Base-by-base conservation (phyloP, 2,329 filamentous ascomycete species). In the Epicoccum sorghinum region DNA sequence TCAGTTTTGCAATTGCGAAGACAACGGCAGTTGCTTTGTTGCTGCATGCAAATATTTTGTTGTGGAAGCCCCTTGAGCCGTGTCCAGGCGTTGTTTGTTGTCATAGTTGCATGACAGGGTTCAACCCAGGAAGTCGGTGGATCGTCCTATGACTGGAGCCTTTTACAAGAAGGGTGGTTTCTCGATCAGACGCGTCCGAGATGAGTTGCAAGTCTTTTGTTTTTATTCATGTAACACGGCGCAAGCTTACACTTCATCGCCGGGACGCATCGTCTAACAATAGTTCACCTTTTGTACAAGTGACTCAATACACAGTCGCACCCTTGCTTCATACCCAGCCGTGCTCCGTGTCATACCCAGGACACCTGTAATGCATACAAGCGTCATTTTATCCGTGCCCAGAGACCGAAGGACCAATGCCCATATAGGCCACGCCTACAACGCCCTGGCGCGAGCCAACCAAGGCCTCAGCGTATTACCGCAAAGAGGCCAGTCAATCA, bases 371-470 rank as follows among this genome's bases (percentile, higher is more conserved):
- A 60, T 53, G 47, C 61, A 58, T 52, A 62, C 60, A 63, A 69
- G 67, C 72, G 70, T 70, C 66, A 60, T 51, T 64, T 46, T 47
- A 44, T 60, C 52, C 53, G 58, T 39, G 52, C 27, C 42, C 42
- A 44, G 44, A 37, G 55, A 43, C 10, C 45, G 41, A 29, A 29
- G 59, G 60, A 57, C n/a, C 13, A 45, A 23, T 12, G 22, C 32
- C 41, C 24, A 27, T 36, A 38, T n/a, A 12, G 22, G 14, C 13
- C 24, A 46, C 27, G 49, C 67, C 65, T 46, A 55, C 57, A 68
- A 73, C 71, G 65, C 71, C 70, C 51, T 52, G 43, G 47, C 30
- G 42, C 52, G 51, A 57, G 55, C 58, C 47, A 57, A 52, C 42
- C 57, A 50, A 49, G 59, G 49, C 60, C 44, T 29, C 36, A 41